A percentile compares a stretch with the other conserved stretches of the same genome.
These are phyloP conservation scores for Colletotrichum theobromicola DNA, from an alignment of 2,329 filamentous ascomycete species.

Conservation along the genomic window DNA sequence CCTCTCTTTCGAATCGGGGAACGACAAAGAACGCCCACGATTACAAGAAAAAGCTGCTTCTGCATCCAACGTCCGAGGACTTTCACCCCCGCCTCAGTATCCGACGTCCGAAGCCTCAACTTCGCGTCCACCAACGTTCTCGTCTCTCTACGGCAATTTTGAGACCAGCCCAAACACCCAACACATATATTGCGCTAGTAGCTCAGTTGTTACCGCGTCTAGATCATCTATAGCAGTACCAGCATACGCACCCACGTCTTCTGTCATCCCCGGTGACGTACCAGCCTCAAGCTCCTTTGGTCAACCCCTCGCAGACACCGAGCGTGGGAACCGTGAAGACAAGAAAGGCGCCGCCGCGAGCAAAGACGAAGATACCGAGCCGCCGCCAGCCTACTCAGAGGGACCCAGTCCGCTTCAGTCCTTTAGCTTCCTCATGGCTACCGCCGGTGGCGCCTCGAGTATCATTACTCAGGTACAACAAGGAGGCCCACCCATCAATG, in stretches of 20 bases:
- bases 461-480: constrained; percentile 99
- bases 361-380: constrained; percentile 86
- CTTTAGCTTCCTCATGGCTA: constrained; percentile 97
- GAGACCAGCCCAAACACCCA: constrained; percentile 40
- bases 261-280: constrained; percentile 42
- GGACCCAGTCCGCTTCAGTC: constrained; percentile 89
- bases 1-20: constrained; percentile 19
- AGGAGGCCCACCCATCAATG: constrained; percentile 86
- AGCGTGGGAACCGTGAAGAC: constrained; percentile 82
- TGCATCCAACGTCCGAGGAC: constrained; percentile 34
- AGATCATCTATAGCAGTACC: constrained; percentile 46
- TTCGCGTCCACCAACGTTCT: constrained; percentile 63
- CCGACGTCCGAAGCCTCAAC: constrained; percentile 59
- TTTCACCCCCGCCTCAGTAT: constrained; percentile 65
- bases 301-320: constrained; percentile 73
- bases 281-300: constrained; percentile 42
- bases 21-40: background rate
- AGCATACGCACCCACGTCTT: constrained; percentile 55
- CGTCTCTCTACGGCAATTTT: constrained; percentile 58
- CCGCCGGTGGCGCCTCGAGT: constrained; percentile 94
- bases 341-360: constrained; percentile 77
- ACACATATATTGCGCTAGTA: constrained; percentile 32
- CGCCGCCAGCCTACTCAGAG: constrained; percentile 95
- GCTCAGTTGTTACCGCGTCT: background rate
- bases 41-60: background rate